Conservation (phyloP, 495 filamentous ascomycete genomes). For the Hypoxylon subgilvum region DNA sequence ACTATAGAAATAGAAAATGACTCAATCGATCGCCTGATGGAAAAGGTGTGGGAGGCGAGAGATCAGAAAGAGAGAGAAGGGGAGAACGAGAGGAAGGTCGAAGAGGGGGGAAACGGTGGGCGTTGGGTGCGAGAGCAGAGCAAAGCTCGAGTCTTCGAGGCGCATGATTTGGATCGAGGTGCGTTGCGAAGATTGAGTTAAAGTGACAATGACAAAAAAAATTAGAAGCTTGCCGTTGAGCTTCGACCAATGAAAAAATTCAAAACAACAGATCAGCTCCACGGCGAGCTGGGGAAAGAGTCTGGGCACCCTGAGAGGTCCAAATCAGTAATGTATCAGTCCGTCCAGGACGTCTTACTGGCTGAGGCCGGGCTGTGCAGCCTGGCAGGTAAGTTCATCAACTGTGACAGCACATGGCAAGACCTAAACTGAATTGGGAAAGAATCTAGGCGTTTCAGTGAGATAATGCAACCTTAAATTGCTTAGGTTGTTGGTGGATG, state of each 20-base stretch:
- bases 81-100: constrained; percentile 35
- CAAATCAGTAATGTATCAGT: constrained; percentile 34
- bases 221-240: constrained; percentile 44
- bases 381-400: constrained; percentile 1
- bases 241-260: constrained; percentile 55
- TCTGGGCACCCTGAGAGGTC: constrained; percentile 23
- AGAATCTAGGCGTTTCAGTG: constrained; percentile 34
- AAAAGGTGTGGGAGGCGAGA: constrained; percentile 30
- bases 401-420: not conserved
- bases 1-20: constrained; percentile 34
- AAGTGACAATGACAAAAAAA: constrained; percentile 19
- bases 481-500: constrained; percentile 9
- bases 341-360: constrained; percentile 23
- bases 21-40: constrained; percentile 37
- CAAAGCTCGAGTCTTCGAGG: constrained; percentile 47
- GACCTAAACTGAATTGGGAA: constrained; percentile 26
- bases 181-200: constrained; percentile 18
- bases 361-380: constrained; percentile 16
- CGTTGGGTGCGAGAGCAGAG: constrained; percentile 35
- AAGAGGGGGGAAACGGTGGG: constrained; percentile 33
- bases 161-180: constrained; percentile 43
- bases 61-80: constrained; percentile 46
- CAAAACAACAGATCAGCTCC: constrained; percentile 15
- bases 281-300: constrained; percentile 35
- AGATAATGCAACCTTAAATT: constrained; percentile 37